Evolutionary conservation across 106 monocot genomes (phyloP).

Genomic region (Vanilla planifolia): DNA sequence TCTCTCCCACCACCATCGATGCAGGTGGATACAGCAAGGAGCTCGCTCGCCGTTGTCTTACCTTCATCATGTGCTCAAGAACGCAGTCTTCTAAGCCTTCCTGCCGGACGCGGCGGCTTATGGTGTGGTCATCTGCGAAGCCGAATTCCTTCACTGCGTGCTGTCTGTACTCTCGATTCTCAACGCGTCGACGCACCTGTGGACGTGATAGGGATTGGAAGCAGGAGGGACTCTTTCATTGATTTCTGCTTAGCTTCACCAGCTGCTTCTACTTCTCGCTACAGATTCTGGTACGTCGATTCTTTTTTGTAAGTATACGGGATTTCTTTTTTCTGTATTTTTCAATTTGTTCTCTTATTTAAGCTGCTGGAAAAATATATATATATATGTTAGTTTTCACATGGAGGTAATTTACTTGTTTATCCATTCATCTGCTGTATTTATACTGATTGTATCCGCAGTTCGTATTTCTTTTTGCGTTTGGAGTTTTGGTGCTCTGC

Average conservation of each 20-base stretch:
- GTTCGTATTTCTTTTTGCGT: neutral
- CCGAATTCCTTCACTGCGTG: neutral
- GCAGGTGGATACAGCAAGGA: neutral
- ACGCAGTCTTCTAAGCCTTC: neutral
- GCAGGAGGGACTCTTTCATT: constrained; percentile 74
- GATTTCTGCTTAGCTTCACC: constrained; percentile 63
- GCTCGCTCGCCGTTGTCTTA: neutral
- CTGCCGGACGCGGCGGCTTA: neutral
- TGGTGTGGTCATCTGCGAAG: neutral
- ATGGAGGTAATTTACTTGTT: neutral
- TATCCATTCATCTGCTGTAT: neutral
- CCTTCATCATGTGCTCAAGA: neutral
- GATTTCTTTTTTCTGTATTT: neutral
- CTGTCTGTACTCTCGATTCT: neutral
- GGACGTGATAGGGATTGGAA: constrained; percentile 81
- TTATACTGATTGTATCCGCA: neutral
- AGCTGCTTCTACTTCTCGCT: constrained; percentile 29
- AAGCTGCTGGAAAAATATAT: neutral
- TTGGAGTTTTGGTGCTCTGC: neutral
- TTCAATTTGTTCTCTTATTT: too few relatives aligned
- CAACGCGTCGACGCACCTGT: constrained; percentile 12
- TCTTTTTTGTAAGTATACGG: neutral
- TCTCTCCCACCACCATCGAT: neutral
- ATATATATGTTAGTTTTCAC: too few relatives aligned
- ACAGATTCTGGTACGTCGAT: constrained; percentile 61